Evolutionary conservation across 345 rosid species (phyloP).

Genomic region (Linum lewisii): DNA sequence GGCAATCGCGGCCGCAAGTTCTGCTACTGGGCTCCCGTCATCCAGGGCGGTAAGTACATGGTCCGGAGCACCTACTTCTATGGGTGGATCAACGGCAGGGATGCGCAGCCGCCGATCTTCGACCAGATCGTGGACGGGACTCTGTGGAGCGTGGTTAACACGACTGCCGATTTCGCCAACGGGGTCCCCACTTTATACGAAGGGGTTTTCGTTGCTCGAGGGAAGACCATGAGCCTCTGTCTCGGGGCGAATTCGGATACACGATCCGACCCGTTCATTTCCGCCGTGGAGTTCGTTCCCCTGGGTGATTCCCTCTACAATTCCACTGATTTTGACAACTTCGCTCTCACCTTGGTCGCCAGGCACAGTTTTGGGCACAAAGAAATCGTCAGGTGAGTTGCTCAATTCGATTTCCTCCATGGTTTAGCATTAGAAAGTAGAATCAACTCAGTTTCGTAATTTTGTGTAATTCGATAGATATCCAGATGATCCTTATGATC

Average conservation of each 20-base stretch:
- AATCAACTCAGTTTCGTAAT: conserved; percentile 3
- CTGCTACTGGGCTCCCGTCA: conserved; percentile 51
- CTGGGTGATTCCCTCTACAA: conserved; percentile 54
- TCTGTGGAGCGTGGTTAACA: conserved; percentile 62
- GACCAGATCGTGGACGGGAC: conserved; percentile 94
- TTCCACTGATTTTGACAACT: conserved; percentile 43
- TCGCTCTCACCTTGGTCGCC: conserved; percentile 50
- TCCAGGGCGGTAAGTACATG: conserved; percentile 53
- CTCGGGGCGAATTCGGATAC: conserved; percentile 56
- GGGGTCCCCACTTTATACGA: conserved; percentile 62
- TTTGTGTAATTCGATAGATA: conserved; percentile 30
- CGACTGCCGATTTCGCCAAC: conserved; percentile 49
- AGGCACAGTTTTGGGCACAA: conserved; percentile 67
- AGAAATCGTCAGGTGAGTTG: conserved; percentile 46
- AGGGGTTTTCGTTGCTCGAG: conserved; percentile 63
- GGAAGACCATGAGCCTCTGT: conserved; percentile 68
- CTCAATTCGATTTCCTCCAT: neutral
- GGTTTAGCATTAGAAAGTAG: neutral
- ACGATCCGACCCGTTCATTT: conserved; percentile 76
- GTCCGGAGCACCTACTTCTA: conserved; percentile 70
- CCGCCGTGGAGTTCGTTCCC: conserved; percentile 66
- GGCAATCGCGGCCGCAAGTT: conserved; percentile 35
- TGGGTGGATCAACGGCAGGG: conserved; percentile 60
- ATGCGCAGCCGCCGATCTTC: conserved; percentile 57
- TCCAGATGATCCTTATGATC: conserved; percentile 73